Percentiles rank a stretch among this genome's conserved stretches.
Conservation (phyloP, 345 rosid species). For the Noccaea caerulescens region DNA sequence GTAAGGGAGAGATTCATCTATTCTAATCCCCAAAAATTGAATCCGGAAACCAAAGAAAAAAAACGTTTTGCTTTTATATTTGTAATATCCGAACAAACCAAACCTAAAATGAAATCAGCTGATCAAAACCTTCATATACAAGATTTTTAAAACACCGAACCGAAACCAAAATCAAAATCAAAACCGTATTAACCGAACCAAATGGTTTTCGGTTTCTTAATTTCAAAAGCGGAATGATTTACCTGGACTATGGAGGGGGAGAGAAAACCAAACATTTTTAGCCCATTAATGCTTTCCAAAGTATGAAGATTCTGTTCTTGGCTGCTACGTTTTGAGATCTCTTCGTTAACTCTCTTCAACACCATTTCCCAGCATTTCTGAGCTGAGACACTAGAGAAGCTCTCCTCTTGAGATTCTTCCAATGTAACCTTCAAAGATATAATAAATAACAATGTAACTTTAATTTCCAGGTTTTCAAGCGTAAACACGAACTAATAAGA, state of each 20-base stretch:
- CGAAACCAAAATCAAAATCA: background rate
- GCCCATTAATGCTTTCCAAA: slow-evolving; percentile 54
- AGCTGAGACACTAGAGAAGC: slow-evolving; percentile 56
- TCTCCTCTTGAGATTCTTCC: slow-evolving; percentile 61
- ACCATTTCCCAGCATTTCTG: slow-evolving; percentile 91
- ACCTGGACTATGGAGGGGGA: slow-evolving; percentile 65
- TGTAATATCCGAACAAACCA: background rate
- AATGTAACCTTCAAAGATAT: slow-evolving; percentile 61
- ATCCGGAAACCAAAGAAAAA: background rate
- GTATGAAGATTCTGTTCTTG: slow-evolving; percentile 26
- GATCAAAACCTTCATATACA: background rate
- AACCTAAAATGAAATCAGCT: background rate
- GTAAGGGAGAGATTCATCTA: slow-evolving; percentile 1
- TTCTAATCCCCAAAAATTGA: no score
- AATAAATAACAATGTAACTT: background rate
- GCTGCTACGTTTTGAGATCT: background rate
- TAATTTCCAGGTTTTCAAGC: background rate
- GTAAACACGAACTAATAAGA: slow-evolving; percentile 14
- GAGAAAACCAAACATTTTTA: slow-evolving; percentile 77
- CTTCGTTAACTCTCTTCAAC: slow-evolving; percentile 49
- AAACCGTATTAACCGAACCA: background rate
- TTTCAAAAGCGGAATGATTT: slow-evolving; percentile 5
- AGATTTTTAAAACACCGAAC: background rate
- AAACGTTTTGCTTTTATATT: background rate
- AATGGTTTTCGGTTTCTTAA: background rate